phyloP scores from a whole-genome alignment of 2,329 filamentous ascomycete genomes.

The Berkeleyomyces rouxiae region DNA sequence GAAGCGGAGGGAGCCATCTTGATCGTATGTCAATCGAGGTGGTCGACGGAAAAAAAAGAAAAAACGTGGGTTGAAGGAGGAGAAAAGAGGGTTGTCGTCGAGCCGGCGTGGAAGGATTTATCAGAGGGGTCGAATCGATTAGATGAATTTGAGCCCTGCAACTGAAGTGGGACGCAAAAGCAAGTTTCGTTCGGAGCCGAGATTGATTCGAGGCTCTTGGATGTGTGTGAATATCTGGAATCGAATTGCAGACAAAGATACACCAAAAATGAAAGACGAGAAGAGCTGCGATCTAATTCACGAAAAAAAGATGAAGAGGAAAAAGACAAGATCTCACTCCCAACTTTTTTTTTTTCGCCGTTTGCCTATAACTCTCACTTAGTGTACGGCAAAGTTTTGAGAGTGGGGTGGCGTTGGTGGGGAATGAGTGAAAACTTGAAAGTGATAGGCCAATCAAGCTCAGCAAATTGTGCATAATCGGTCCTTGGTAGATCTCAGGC shows the following conservation, averaged over 20 bases:
- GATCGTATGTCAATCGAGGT: slow-evolving; percentile 12
- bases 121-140: slow-evolving; percentile 8
- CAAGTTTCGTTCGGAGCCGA: background rate
- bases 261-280: background rate
- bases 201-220: background rate
- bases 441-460: slow-evolving; percentile 13
- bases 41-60: background rate
- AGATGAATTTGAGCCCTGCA: slow-evolving; percentile 11
- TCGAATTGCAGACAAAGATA: background rate
- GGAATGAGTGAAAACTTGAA: slow-evolving; percentile 7
- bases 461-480: slow-evolving; percentile 4
- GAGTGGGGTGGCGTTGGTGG: slow-evolving; percentile 11
- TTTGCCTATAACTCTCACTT: slow-evolving; percentile 3
- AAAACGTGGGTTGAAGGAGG: slow-evolving; percentile 14
- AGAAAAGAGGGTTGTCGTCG: slow-evolving; percentile 4
- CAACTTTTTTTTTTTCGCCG: background rate
- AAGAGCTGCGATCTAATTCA: slow-evolving; percentile 4
- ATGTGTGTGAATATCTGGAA: background rate
- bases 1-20: slow-evolving; percentile 49
- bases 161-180: slow-evolving; percentile 8
- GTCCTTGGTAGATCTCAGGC: background rate
- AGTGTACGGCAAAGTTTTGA: slow-evolving; percentile 10
- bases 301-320: background rate
- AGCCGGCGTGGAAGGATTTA: slow-evolving; percentile 6
- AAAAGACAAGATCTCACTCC: background rate